These are phyloP conservation scores for Fusarium lyarnte DNA, from an alignment of 2,329 filamentous ascomycete species.

Conservation along the genomic window DNA sequence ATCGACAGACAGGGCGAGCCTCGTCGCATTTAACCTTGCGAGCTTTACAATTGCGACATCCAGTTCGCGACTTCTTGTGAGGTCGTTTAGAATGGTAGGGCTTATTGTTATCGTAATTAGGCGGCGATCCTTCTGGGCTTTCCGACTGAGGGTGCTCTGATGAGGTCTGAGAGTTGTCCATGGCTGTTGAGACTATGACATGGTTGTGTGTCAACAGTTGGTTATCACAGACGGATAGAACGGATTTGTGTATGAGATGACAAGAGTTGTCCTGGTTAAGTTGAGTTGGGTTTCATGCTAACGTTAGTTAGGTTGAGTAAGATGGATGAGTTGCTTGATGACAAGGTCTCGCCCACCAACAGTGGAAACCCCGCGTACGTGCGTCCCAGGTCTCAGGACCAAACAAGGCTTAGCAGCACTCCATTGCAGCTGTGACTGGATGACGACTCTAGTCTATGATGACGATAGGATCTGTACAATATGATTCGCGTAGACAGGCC, in stretches of 20 bases:
- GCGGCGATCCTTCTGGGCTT: conserved; percentile 20
- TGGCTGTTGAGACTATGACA: conserved; percentile 9
- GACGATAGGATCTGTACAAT: background rate
- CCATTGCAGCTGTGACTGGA: conserved; percentile 22
- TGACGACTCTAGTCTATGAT: conserved; percentile 27
- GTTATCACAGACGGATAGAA: background rate
- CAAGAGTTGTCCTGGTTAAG: background rate
- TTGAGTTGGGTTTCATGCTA: background rate
- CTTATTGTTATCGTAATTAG: conserved; percentile 26
- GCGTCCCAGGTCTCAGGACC: conserved; percentile 1
- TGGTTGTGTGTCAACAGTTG: background rate
- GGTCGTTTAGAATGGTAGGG: conserved; percentile 59
- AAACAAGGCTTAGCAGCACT: conserved; percentile 23
- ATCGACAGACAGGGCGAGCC: conserved; percentile 58
- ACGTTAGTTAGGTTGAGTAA: background rate
- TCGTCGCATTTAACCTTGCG: conserved; percentile 60
- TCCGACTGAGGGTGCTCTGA: conserved; percentile 10
- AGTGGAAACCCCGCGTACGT: conserved; percentile 24
- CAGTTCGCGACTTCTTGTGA: conserved; percentile 64
- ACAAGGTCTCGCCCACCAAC: conserved; percentile 3
- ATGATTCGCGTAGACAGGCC: background rate
- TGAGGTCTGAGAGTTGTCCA: conserved; percentile 11
- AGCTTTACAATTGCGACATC: conserved; percentile 64
- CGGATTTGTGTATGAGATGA: background rate
- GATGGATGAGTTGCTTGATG: background rate